phyloP scores from a whole-genome alignment of 148 eudicot genomes.

The Nepenthes mirabilis region DNA sequence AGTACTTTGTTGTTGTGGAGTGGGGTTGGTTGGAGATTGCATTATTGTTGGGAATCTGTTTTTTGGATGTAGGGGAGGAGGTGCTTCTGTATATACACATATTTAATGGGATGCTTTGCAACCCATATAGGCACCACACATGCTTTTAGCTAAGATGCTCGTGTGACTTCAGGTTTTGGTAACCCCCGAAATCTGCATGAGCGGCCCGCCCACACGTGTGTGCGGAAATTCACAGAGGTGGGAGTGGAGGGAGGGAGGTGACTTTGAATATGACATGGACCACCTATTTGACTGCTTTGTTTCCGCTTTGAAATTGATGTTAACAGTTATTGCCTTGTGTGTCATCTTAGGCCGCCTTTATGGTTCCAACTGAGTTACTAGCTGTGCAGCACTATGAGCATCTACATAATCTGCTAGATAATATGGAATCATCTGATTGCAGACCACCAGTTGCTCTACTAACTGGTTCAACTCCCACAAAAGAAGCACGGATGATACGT shows the following conservation, averaged over 20 bases:
- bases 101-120: no score
- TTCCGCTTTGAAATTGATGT: not conserved
- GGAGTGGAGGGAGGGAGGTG: not conserved
- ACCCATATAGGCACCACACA: no score
- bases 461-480: conserved; percentile 83
- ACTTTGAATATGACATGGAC: not conserved
- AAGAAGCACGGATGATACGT: conserved; percentile 65
- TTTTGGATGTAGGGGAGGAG: no score
- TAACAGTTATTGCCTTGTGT: conserved; percentile 4
- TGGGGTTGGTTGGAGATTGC: no score
- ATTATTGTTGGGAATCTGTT: no score
- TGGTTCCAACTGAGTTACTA: conserved; percentile 97
- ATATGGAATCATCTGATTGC: conserved; percentile 23
- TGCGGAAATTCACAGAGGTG: no score
- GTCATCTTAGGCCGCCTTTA: conserved; percentile 70
- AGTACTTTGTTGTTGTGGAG: no score
- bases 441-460: conserved; percentile 69
- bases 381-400: conserved; percentile 86
- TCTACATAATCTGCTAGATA: conserved; percentile 45
- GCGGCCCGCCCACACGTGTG: no score
- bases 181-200: no score
- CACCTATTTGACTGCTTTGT: not conserved
- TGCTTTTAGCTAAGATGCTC: no score
- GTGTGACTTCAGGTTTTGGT: no score
- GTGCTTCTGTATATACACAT: no score